Base-by-base conservation (phyloP, 768 basidiomycete species). In the Agaricus sinodeliciosus region DNA sequence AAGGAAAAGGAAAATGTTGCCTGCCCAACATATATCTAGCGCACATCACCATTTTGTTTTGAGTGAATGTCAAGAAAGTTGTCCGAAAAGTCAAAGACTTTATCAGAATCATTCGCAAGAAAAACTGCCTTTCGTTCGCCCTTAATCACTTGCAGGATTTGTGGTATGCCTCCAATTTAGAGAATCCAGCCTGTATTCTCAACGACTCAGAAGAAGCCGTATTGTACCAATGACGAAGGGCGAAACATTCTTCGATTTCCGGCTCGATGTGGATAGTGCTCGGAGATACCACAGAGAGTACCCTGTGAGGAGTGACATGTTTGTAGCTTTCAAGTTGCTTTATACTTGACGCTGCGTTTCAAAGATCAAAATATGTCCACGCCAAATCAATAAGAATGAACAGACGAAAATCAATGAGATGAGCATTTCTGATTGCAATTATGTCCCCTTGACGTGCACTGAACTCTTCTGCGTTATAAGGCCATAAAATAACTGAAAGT, bases 211-310 rank as follows among this genome's bases (percentile, higher is more conserved):
- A 28, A 28, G 43, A 27, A 13, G 3, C 25, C 3, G 13, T 13
- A 5, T 47, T 19, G 15, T 25, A 25, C 50, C 50, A 51, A 3
- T 37, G 43, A 25, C n/a, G 34, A 15, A 51, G 42, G 15, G 50
- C 50, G 13, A 36, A 16, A 7, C 31, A n/a, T 28, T 51, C 50
- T 27, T 37, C 34, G 7, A 51, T 19, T 1, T 44, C 31, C 13
- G 43, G 50, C 7, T 51, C 50, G 16, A 51, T n/a, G 27, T 51
- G 50, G 15, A 51, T 18, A 13, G 50, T 51, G 43, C 50, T 51
- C 2, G 50, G 28, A 9, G 31, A 26, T 12, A 51, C 12, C 2
- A 51, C 50, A 9, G 50, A 44, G 12, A 51, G n/a, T n/a, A 11
- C 6, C 15, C 26, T 16, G 26, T 25, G 15, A 3, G 9, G n/a